Evolutionary conservation across 1,139 yeast genomes (phyloP).

Genomic region (Candida tropicalis): DNA sequence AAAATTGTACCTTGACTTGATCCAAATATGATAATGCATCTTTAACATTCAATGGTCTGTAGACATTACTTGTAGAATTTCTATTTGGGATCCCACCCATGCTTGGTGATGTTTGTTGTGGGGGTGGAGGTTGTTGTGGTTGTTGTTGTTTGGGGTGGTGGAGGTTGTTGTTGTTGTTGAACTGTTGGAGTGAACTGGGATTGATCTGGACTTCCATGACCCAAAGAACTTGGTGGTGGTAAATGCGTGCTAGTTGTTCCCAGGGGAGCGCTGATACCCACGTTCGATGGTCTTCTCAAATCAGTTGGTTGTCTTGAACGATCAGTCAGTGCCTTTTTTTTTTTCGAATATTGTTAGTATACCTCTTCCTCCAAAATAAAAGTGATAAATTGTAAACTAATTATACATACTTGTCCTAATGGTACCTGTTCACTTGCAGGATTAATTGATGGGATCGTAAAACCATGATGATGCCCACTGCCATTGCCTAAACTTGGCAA

Average conservation of each 20-base stretch:
- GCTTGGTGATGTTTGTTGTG: slow-evolving; percentile 17
- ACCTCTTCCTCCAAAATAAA: slow-evolving; percentile 1
- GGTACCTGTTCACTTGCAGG: slow-evolving; percentile 30
- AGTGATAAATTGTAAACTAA: slow-evolving; percentile 9
- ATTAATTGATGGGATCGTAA: slow-evolving; percentile 50
- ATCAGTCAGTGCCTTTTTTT: slow-evolving; percentile 20
- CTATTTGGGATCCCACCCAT: slow-evolving; percentile 44
- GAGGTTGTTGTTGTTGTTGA: slow-evolving; percentile 16
- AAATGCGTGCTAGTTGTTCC: slow-evolving; percentile 21
- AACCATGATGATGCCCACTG: slow-evolving; percentile 42
- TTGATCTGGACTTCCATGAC: slow-evolving; percentile 10
- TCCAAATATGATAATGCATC: slow-evolving; percentile 95
- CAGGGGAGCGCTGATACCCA: slow-evolving; percentile 20
- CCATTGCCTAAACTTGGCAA: slow-evolving; percentile 54
- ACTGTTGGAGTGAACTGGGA: slow-evolving; percentile 12
- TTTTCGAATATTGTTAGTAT: slow-evolving; percentile 6
- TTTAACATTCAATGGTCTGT: slow-evolving; percentile 90
- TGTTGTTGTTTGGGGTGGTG: slow-evolving; percentile 15
- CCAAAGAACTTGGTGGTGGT: slow-evolving; percentile 28
- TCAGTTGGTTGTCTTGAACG: slow-evolving; percentile 28
- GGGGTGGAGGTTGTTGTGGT: slow-evolving; percentile 12
- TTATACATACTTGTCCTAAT: slow-evolving; percentile 30
- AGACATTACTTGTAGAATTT: slow-evolving; percentile 51
- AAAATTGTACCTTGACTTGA: slow-evolving; percentile 92
- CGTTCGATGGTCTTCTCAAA: slow-evolving; percentile 29